phyloP scores from a whole-genome alignment of 1,284 basidiomycete genomes.

The Porphyrellus sp. region DNA sequence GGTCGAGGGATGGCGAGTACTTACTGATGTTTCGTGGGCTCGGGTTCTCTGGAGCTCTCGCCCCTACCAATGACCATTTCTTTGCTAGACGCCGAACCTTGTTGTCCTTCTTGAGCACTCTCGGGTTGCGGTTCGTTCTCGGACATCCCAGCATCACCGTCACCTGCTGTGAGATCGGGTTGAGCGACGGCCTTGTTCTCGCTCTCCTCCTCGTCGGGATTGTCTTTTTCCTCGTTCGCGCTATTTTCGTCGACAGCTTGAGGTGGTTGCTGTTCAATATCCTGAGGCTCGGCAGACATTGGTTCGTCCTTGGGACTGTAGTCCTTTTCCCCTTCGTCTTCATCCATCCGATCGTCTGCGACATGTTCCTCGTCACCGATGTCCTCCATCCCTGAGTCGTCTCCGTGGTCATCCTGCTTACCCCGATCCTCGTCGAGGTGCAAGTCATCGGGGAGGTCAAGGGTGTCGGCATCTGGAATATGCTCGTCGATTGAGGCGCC shows the following conservation, averaged over 20 bases:
- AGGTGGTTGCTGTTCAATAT: slow-evolving; percentile 18
- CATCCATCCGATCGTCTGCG: slow-evolving; percentile 40
- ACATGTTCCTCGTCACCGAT: slow-evolving; percentile 41
- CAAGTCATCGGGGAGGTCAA: slow-evolving; percentile 85
- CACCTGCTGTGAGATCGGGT: slow-evolving; percentile 40
- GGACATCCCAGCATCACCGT: slow-evolving; percentile 27
- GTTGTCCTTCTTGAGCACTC: slow-evolving; percentile 22
- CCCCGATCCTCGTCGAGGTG: slow-evolving; percentile 52
- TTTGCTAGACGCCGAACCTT: slow-evolving; percentile 15
- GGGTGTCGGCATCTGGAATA: slow-evolving; percentile 70
- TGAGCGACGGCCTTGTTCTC: slow-evolving; percentile 38
- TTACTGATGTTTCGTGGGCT: slow-evolving; percentile 34
- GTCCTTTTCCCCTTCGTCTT: slow-evolving; percentile 31
- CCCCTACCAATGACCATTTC: slow-evolving; percentile 24
- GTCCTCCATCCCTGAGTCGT: slow-evolving; percentile 37
- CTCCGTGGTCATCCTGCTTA: slow-evolving; percentile 35
- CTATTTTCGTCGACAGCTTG: slow-evolving; percentile 18
- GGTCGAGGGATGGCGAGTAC: slow-evolving; percentile 4
- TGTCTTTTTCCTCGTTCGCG: slow-evolving; percentile 28
- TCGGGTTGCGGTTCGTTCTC: slow-evolving; percentile 20
- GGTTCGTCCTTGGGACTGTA: slow-evolving; percentile 20
- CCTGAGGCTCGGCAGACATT: slow-evolving; percentile 18
- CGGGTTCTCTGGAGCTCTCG: slow-evolving; percentile 22
- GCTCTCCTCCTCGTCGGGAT: slow-evolving; percentile 26
- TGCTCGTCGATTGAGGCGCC: slow-evolving; percentile 73